Evolutionary conservation across 129 eudicot genomes (phyloP).

Genomic region (Cynara cardunculus): DNA sequence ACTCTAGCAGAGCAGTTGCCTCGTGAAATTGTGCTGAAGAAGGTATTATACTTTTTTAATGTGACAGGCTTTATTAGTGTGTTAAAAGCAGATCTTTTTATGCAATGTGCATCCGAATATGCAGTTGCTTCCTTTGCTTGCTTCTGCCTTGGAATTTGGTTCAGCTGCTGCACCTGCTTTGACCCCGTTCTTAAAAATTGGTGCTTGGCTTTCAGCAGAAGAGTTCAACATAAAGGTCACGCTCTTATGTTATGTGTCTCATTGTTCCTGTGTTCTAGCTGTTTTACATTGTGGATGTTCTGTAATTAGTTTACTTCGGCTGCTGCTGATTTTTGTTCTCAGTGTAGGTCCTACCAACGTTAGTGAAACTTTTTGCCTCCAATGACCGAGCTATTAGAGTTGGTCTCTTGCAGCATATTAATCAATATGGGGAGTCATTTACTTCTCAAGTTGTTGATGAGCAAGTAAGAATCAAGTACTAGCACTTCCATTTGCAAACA

Average conservation of each 20-base stretch:
- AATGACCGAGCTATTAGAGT: conserved; percentile 91
- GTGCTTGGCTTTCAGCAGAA: conserved; percentile 91
- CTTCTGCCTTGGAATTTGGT: conserved; percentile 92
- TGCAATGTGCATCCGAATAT: not conserved
- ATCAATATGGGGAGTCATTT: conserved; percentile 88
- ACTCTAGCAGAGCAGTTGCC: conserved; percentile 82
- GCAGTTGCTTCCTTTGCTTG: conserved; percentile 87
- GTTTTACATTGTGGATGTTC: not conserved
- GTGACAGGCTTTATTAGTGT: not conserved
- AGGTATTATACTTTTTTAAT: conserved; percentile 33
- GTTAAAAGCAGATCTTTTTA: not conserved
- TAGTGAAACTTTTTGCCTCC: conserved; percentile 83
- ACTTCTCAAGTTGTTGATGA: conserved; percentile 89
- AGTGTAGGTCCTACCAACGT: conserved; percentile 78
- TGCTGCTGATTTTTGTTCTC: conserved; percentile 9
- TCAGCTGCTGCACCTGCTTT: conserved; percentile 98
- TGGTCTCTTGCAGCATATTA: conserved; percentile 90
- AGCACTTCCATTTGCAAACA: not conserved
- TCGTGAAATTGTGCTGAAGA: conserved; percentile 71
- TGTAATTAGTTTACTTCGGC: conserved; percentile 6
- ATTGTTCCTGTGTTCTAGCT: not conserved
- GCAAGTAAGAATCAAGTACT: conserved; percentile 52
- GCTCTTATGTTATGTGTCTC: not conserved
- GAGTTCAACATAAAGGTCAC: conserved; percentile 68
- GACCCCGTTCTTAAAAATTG: conserved; percentile 84